Evolutionary conservation across 1,284 basidiomycete species (phyloP), one percentile per base, ranked within the genome.

Genomic region (Irpex lacteus): DNA sequence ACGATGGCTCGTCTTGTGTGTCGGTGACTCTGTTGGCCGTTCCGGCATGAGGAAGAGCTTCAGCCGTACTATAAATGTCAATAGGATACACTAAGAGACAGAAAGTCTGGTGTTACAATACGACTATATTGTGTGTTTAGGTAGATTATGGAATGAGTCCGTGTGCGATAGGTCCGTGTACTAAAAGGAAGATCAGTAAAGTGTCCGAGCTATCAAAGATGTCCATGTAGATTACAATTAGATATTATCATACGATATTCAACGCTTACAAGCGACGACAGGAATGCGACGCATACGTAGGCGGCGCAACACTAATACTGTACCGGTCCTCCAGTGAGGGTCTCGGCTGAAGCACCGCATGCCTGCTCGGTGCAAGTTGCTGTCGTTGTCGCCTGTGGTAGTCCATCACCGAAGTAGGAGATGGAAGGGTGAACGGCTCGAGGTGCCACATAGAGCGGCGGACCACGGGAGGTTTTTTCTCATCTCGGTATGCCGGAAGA

Each of bases 1-100:
- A 65, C 52, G 38, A 65, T 26, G 64, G 64, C 26, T 15, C 64
- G 19, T 36, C 40, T 5, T 61, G 64, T 55, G 26, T 50, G 1
- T 15, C 56, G 2, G 62, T 63, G 11, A 60, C 57, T 13, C 4
- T 63, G 34, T 34, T 62, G 37, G 21, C 53, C 4, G 60, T 61
- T 26, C 49, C 52, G 3, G 54, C 54, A 9, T 56, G 9, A 56
- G 54, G 21, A 9, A 15, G 4, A 26, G 54, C 13, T 36, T 34
- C 6, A 15, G 0, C 26, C 3, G 26, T 26, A 26, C 4, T 26
- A 4, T 3, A 26, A 26, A 26, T n/a, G 52, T 9, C 11, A 26
- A 21, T 21, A 6, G 18, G 19, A 52, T 52, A 19, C 50, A 52
- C 5, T 52, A 18, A 13, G 40, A 11, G 40, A 9, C 40, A 15